Evolutionary conservation across 2,329 filamentous ascomycete genomes (phyloP).

Genomic region (Ceratocystis variospora): DNA sequence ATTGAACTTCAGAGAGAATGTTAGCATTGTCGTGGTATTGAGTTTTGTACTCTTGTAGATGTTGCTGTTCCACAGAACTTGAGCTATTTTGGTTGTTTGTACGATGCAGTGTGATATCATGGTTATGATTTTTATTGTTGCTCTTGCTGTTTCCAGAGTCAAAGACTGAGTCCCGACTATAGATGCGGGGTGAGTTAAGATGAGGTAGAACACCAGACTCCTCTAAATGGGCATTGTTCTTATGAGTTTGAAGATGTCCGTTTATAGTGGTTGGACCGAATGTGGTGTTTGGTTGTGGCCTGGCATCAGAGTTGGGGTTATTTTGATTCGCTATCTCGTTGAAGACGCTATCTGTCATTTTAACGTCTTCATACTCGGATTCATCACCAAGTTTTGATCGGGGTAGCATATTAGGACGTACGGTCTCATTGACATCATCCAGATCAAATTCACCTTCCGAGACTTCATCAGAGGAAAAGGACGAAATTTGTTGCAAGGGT

Average conservation of each 20-base stretch:
- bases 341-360: constrained; percentile 18
- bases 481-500: constrained; percentile 21
- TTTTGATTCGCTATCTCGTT: constrained; percentile 12
- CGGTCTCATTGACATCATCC: constrained; percentile 7
- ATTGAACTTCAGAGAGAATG: constrained; percentile 25
- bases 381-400: background rate
- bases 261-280: background rate
- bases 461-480: constrained; percentile 46
- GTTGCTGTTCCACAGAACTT: constrained; percentile 16
- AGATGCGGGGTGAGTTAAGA: constrained; percentile 19
- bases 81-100: background rate
- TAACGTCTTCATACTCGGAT: constrained; percentile 15
- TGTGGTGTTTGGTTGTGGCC: background rate
- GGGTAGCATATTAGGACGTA: constrained; percentile 3
- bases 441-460: constrained; percentile 38
- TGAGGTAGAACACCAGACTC: constrained; percentile 16
- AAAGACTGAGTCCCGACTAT: constrained; percentile 36
- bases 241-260: background rate
- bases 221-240: background rate
- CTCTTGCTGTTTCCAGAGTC: constrained; percentile 20
- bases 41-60: background rate
- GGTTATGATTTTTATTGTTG: constrained; percentile 18
- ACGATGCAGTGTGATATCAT: constrained; percentile 23
- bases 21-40: background rate
- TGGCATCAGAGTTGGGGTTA: background rate